phyloP scores from a whole-genome alignment of 140 eudicot species.

The Senecio squalidus region DNA sequence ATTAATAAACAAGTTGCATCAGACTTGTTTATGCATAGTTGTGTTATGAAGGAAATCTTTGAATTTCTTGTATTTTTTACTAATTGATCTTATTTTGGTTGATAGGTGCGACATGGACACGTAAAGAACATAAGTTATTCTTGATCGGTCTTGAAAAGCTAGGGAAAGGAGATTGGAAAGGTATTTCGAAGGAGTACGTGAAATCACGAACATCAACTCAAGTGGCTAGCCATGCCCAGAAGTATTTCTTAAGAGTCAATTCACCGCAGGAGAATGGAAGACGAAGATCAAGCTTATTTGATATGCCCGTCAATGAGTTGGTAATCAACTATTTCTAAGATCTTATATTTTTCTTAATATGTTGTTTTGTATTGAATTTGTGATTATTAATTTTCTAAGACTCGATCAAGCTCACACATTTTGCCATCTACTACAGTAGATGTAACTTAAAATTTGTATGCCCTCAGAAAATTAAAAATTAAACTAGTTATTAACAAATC shows the following conservation, averaged over 20 bases:
- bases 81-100: conserved; percentile 1
- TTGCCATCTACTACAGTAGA: no score
- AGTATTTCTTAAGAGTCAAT: conserved; percentile 39
- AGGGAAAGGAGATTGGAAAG: conserved; percentile 71
- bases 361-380: not conserved
- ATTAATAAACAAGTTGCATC: no score
- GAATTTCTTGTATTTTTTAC: no score
- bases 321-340: conserved; percentile 22
- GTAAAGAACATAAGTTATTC: conserved; percentile 50
- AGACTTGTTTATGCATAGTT: no score
- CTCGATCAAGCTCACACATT: no score
- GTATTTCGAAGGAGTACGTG: conserved; percentile 48
- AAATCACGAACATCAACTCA: conserved; percentile 58
- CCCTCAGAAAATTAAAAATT: no score
- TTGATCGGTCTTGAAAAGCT: conserved; percentile 42
- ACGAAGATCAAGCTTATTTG: conserved; percentile 51
- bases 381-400: not conserved
- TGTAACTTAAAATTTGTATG: no score
- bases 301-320: conserved; percentile 32
- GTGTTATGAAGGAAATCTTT: no score
- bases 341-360: not conserved
- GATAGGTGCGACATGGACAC: conserved; percentile 58
- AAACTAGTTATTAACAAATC: no score
- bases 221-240: conserved; percentile 84
- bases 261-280: conserved; percentile 31